Percentiles rank a stretch among this genome's conserved stretches.
Evolutionary conservation across 2,329 filamentous ascomycete species (phyloP).

Genomic region (Aspergillus sp.): DNA sequence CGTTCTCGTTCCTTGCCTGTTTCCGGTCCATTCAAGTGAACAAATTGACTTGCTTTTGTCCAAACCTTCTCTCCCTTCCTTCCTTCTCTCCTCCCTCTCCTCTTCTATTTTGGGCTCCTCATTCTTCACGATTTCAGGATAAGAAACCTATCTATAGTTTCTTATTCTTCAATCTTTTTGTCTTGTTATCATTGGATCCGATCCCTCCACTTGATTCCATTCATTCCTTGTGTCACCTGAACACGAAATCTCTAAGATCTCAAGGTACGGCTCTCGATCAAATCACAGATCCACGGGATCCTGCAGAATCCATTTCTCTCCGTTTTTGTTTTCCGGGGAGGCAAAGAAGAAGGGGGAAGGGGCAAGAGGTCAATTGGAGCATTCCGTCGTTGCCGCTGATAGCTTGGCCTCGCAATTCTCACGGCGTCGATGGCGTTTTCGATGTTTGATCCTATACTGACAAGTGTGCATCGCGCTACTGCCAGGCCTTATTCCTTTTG

Average conservation of each 20-base stretch:
- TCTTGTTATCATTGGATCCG: background rate
- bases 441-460: constrained; percentile 20
- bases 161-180: background rate
- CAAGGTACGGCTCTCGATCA: constrained; percentile 4
- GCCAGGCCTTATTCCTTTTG: constrained; percentile 17
- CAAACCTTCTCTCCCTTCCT: background rate
- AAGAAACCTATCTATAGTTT: background rate
- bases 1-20: constrained; percentile 8
- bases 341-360: background rate
- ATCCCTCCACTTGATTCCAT: background rate
- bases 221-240: background rate
- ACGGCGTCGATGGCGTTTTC: constrained; percentile 4
- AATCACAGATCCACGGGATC: background rate
- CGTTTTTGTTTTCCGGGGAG: background rate
- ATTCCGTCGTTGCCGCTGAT: constrained; percentile 7
- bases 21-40: constrained; percentile 1
- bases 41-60: background rate
- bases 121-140: background rate
- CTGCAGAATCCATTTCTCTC: constrained; percentile 10
- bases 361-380: background rate
- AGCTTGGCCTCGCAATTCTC: constrained; percentile 9
- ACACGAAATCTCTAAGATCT: background rate
- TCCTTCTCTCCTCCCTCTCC: background rate
- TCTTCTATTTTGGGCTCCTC: background rate
- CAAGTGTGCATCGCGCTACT: constrained; percentile 19